Percentiles rank a stretch among this genome's conserved stretches.
Evolutionary conservation across 2,329 filamentous ascomycete species (phyloP).

Genomic region (Fusarium equiseti): DNA sequence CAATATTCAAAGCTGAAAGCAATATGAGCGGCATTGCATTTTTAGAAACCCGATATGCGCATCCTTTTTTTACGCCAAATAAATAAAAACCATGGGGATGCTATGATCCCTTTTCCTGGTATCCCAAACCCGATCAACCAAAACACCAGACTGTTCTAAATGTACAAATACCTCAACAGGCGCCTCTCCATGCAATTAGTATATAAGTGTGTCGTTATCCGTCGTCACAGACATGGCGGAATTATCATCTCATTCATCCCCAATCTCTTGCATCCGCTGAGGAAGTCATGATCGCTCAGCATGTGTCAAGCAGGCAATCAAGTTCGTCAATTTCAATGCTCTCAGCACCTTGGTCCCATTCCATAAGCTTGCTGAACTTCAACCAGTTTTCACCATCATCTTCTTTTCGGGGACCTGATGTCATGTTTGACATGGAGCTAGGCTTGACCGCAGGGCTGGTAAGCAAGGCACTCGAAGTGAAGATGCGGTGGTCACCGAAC

Average conservation of each 20-base stretch:
- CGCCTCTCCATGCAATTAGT: constrained; percentile 45
- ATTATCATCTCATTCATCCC: constrained; percentile 40
- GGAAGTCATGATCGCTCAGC: constrained; percentile 58
- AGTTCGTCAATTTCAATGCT: constrained; percentile 93
- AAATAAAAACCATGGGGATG: constrained; percentile 34
- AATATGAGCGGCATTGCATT: constrained; percentile 48
- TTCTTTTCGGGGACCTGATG: constrained; percentile 52
- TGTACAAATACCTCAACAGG: constrained; percentile 50
- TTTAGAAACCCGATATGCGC: constrained; percentile 30
- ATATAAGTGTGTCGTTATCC: constrained; percentile 41
- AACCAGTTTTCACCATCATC: constrained; percentile 57
- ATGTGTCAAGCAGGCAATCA: constrained; percentile 84
- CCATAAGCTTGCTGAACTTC: constrained; percentile 56
- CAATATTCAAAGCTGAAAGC: constrained; percentile 41
- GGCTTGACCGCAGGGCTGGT: constrained; percentile 67
- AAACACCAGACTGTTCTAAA: constrained; percentile 46
- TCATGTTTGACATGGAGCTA: constrained; percentile 40
- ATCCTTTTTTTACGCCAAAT: constrained; percentile 38
- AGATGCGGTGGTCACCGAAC: constrained; percentile 62
- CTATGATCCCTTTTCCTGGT: constrained; percentile 40
- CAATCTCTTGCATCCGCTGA: constrained; percentile 39
- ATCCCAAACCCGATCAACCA: constrained; percentile 39
- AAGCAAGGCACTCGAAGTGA: constrained; percentile 58
- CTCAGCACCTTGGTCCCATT: constrained; percentile 82
- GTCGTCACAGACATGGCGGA: constrained; percentile 45